Percentiles rank a stretch among this genome's conserved stretches.
These are phyloP conservation scores for Acer saccharum DNA, from an alignment of 345 rosid species.

Conservation along the genomic window DNA sequence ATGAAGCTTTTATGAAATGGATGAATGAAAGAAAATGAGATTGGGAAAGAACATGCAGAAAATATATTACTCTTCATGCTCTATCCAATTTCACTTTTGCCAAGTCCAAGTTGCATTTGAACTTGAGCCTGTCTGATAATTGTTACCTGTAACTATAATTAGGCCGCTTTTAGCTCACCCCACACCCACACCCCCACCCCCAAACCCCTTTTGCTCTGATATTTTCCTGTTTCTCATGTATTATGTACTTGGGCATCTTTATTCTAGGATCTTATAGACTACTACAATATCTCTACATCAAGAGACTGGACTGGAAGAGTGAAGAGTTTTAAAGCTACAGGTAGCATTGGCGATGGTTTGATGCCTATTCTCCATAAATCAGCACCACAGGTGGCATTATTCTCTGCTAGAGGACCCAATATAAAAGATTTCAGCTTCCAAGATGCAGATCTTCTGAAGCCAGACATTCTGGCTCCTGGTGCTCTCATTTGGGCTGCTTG, in stretches of 20 bases:
- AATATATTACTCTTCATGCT: neutral
- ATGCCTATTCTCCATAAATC: conserved; percentile 94
- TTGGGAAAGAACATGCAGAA: neutral
- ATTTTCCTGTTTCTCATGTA: conserved; percentile 19
- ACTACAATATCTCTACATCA: conserved; percentile 84
- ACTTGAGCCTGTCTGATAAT: neutral
- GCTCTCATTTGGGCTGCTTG: conserved; percentile 99
- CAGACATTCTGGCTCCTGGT: conserved; percentile 97
- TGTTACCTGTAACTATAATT: neutral
- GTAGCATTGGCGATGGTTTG: conserved; percentile 95
- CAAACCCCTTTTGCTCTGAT: neutral
- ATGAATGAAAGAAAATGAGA: neutral
- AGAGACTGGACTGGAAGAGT: conserved; percentile 99
- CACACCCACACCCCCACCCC: neutral
- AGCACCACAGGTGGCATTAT: conserved; percentile 96
- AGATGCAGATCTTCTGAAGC: conserved; percentile 99
- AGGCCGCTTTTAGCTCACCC: neutral
- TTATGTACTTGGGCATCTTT: conserved; percentile 21
- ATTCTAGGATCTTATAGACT: conserved; percentile 82
- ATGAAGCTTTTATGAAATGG: neutral
- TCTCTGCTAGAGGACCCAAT: conserved; percentile 98
- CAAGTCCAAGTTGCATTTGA: neutral
- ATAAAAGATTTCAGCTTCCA: conserved; percentile 88
- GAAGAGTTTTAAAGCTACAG: conserved; percentile 76
- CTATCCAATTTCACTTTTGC: neutral